These are phyloP conservation scores for Macrocybe gigantea DNA, from an alignment of 768 basidiomycete genomes.

Conservation along the genomic window DNA sequence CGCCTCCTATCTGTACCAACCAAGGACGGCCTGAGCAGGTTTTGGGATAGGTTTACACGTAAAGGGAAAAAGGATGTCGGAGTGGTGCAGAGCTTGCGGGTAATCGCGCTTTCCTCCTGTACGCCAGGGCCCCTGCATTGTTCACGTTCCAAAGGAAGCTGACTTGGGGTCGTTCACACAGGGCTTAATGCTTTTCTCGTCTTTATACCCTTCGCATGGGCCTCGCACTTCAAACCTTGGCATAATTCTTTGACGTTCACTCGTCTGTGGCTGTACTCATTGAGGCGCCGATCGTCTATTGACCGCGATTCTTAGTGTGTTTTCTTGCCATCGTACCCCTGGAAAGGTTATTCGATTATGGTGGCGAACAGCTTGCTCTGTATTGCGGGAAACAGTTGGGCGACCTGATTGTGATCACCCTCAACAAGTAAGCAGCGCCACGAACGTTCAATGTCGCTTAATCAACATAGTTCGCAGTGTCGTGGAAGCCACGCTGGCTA, in stretches of 20 bases:
- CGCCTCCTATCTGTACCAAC: neutral
- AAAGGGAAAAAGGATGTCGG: conserved; percentile 41
- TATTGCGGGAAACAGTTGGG: conserved; percentile 61
- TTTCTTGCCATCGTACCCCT: conserved; percentile 64
- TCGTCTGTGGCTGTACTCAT: conserved; percentile 26
- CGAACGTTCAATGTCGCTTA: neutral
- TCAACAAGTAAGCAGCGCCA: conserved; percentile 49
- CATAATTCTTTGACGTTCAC: conserved; percentile 33
- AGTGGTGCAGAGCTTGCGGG: conserved; percentile 35
- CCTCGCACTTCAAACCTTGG: conserved; percentile 44
- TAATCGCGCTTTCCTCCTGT: conserved; percentile 52
- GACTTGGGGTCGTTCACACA: conserved; percentile 13
- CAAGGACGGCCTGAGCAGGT: conserved; percentile 18
- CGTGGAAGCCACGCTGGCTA: conserved; percentile 44
- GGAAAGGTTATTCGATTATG: conserved; percentile 62
- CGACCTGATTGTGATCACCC: conserved; percentile 57
- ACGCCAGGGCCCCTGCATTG: conserved; percentile 2
- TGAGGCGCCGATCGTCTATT: neutral
- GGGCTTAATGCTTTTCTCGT: conserved; percentile 56
- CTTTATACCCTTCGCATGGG: conserved; percentile 58
- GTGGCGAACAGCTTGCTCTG: conserved; percentile 47
- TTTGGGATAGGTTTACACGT: conserved; percentile 41
- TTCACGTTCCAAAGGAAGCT: neutral
- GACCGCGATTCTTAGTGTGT: conserved; percentile 34
- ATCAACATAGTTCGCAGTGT: conserved; percentile 21